Base-by-base conservation (phyloP, 2,329 filamentous ascomycete genomes). In the Geosmithia flava region DNA sequence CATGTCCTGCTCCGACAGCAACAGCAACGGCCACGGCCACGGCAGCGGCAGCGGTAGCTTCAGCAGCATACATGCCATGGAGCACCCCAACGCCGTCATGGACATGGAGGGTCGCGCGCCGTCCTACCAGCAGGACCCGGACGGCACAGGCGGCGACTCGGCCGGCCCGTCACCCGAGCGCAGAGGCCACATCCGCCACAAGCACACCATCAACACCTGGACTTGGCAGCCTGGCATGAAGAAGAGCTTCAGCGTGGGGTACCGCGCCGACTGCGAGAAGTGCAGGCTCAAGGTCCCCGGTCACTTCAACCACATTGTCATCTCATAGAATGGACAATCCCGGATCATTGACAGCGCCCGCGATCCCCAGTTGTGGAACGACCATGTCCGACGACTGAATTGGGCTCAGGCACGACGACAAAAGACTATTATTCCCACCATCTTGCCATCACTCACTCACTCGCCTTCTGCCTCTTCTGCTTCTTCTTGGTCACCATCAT, bases 291-390 rank as follows among this genome's bases (percentile, higher is more conserved):
- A 81, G 59, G 82, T 87, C 7, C 85, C 85, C 0, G 85, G 85
- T 1, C 85, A 90, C 60, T 89, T 87, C 59, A 88, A 85, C 58
- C 85, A 90, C 63, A 87, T 89, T 51, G 80, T 87, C 53, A 74
- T 81, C 56, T 78, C 76, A 45, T 80, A 78, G 70, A 53, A 57
- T 23, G 57, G 59, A 20, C 48, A 52, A 47, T 57, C 51, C 23
- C 54, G 51, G 49, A 48, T 65, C 37, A 47, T 59, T 30, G 58
- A 62, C 55, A 55, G n/a, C 37, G 47, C 1, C 47, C 44, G 13
- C 10, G 23, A 52, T 30, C 16, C 30, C 16, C 8, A 33, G 13
- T 11, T 51, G 10, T 48, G 29, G 47, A 23, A 39, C 11, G 19
- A 20, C 4, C 27, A 19, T 17, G 47, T 47, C 29, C 45, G 45